phyloP scores from a whole-genome alignment of 306 rosid genomes.

The Cyclanthera cordifolia region DNA sequence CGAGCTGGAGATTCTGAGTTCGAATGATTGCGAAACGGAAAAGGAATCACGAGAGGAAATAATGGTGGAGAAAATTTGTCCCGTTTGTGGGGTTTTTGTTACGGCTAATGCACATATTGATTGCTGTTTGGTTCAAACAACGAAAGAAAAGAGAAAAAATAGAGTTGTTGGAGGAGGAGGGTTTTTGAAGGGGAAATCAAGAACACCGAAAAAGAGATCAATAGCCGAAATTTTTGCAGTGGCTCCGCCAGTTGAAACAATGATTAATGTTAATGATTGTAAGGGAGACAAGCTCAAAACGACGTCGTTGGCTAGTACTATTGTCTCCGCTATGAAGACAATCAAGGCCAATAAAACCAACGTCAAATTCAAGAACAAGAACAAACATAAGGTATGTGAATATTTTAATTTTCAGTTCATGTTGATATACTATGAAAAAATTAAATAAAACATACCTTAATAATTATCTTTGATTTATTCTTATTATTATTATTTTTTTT shows the following conservation, averaged over 20 bases:
- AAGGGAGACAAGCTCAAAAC: constrained; percentile 16
- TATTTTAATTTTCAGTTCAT: background rate
- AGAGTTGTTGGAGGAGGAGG: constrained; percentile 10
- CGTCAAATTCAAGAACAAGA: constrained; percentile 25
- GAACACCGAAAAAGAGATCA: constrained; percentile 65
- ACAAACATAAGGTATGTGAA: constrained; percentile 47
- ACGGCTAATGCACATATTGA: constrained; percentile 54
- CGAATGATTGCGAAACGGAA: constrained; percentile 1
- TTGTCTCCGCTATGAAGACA: constrained; percentile 17
- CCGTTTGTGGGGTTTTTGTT: constrained; percentile 51
- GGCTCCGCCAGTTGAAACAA: constrained; percentile 57
- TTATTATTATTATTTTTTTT: no score
- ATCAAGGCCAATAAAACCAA: constrained; percentile 21
- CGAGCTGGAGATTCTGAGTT: constrained; percentile 40
- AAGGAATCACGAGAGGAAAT: no score
- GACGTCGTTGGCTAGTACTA: constrained; percentile 9
- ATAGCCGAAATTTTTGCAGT: constrained; percentile 73
- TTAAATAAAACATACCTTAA: no score
- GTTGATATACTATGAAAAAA: background rate
- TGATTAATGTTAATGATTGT: constrained; percentile 6
- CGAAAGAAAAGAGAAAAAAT: constrained; percentile 30
- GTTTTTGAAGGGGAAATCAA: constrained; percentile 33
- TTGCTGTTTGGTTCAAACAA: constrained; percentile 41
- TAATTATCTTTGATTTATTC: no score
- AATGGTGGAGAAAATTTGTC: constrained; percentile 40